phyloP scores from a whole-genome alignment of 768 basidiomycete species.

The Mycena floridula region DNA sequence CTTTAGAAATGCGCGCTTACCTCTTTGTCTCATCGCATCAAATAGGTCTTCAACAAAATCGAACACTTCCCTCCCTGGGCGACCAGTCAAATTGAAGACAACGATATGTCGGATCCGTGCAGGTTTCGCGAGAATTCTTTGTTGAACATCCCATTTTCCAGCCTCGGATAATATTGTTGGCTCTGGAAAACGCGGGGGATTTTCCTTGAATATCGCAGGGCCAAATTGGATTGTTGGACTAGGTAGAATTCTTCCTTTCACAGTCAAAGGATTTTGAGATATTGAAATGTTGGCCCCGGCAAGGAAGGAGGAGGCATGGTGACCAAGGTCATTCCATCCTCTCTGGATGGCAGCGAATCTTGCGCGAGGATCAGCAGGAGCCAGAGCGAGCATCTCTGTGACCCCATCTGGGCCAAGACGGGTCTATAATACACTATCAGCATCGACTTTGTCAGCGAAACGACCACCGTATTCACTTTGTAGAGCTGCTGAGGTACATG shows the following conservation, averaged over 20 bases:
- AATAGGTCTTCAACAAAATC: slow-evolving; percentile 17
- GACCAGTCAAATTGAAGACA: slow-evolving; percentile 20
- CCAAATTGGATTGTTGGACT: slow-evolving; percentile 27
- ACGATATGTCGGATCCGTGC: slow-evolving; percentile 14
- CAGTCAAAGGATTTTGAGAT: slow-evolving; percentile 17
- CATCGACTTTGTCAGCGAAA: background rate
- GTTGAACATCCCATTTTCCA: slow-evolving; percentile 27
- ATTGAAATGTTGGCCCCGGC: slow-evolving; percentile 32
- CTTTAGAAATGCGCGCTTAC: too few relatives aligned
- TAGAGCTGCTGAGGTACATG: slow-evolving; percentile 22
- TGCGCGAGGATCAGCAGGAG: slow-evolving; percentile 17
- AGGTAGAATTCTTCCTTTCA: slow-evolving; percentile 30
- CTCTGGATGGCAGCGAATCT: slow-evolving; percentile 16
- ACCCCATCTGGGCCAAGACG: slow-evolving; percentile 24
- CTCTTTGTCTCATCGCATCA: slow-evolving; percentile 17
- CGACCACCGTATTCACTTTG: slow-evolving; percentile 14
- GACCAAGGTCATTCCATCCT: slow-evolving; percentile 29
- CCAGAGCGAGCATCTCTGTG: slow-evolving; percentile 21
- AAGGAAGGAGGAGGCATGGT: slow-evolving; percentile 33
- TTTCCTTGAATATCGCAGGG: background rate
- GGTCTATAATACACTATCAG: slow-evolving; percentile 12
- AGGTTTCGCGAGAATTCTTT: slow-evolving; percentile 14
- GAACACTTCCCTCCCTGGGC: slow-evolving; percentile 8
- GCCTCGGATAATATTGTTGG: too few relatives aligned
- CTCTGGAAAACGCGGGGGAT: too few relatives aligned